Base-by-base conservation (phyloP, 2,329 filamentous ascomycete species). In the Thielaviopsis punctulata region DNA sequence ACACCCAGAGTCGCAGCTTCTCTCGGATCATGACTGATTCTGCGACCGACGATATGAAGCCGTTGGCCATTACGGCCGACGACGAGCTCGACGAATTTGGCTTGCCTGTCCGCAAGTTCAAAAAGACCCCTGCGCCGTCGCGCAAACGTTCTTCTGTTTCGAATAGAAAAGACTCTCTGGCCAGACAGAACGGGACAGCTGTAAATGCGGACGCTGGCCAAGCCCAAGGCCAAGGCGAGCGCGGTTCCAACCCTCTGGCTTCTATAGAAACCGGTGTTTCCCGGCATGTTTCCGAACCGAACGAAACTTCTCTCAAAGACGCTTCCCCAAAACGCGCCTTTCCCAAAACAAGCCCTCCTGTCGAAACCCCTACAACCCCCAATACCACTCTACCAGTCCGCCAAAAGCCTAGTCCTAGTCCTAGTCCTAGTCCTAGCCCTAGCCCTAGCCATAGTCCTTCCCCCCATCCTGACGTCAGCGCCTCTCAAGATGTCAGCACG, bases 1-100 rank as follows among this genome's bases (percentile, higher is more conserved):
- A 44, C 41, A 30, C 23, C 47, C 33, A 25, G 15, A 39, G 21
- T 30, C 45, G 15, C 27, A 33, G 44, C 48, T 24, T 25, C 23
- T 41, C 36, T 50, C 36, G n/a, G 21, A 18, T 19, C 22, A 23
- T 27, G 36, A 41, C 36, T 41, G 36, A 41, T 41, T 41, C 36
- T 41, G 18, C 36, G 50, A 43, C 53, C 24, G 53, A 55, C 18
- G 53, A 52, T 15, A 55, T 52, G 53, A 55, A 55, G 49, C 53
- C 53, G 15, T 36, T 55, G 21, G 41, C 53, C 21, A 55, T 55
- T 23, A 47, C 53, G 5, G 50, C 53, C 30, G 53, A 55, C 24
- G 53, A 55, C 48, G 77, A 82, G 60, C 66, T 79, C 55, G 82
- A 86, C 63, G 82, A 86, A 58, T 86, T 86, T 62, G 82, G 82